Conservation (phyloP, 768 basidiomycete genomes). For the Chalciporus sphaerocephalus region DNA sequence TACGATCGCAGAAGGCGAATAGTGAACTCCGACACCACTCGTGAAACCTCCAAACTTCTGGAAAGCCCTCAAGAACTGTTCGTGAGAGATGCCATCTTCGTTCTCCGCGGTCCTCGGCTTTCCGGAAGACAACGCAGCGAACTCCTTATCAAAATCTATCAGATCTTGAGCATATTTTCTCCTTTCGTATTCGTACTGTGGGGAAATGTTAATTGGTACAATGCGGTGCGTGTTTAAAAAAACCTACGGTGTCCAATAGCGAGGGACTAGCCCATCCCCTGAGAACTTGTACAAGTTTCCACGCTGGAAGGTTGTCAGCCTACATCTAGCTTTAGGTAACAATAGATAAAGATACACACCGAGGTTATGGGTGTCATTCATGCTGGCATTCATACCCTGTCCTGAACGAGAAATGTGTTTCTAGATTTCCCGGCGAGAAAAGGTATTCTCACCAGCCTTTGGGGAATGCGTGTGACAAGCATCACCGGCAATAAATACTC, state of each 20-base stretch:
- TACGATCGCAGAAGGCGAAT: conserved; percentile 35
- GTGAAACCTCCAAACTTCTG: conserved; percentile 37
- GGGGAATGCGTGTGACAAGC: conserved; percentile 69
- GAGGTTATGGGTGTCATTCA: conserved; percentile 72
- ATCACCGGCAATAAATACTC: conserved; percentile 75
- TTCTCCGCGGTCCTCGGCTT: conserved; percentile 51
- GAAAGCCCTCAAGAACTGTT: conserved; percentile 37
- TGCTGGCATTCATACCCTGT: conserved; percentile 76
- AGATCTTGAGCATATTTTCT: conserved; percentile 67
- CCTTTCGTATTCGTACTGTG: conserved; percentile 67
- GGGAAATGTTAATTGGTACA: not conserved
- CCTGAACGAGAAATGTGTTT: conserved; percentile 33
- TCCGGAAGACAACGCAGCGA: conserved; percentile 62
- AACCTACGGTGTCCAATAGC: conserved; percentile 40
- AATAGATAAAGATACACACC: conserved; percentile 29
- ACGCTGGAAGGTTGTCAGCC: conserved; percentile 43
- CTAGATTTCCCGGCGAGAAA: not conserved
- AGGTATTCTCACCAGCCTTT: conserved; percentile 46
- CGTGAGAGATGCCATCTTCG: conserved; percentile 31
- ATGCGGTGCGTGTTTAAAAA: not conserved
- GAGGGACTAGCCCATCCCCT: conserved; percentile 37
- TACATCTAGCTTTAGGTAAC: conserved; percentile 30
- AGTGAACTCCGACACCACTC: conserved; percentile 39
- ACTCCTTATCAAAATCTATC: conserved; percentile 66
- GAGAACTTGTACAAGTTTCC: conserved; percentile 47